phyloP scores from a whole-genome alignment of 768 basidiomycete genomes.

The Suillus brevipes region DNA sequence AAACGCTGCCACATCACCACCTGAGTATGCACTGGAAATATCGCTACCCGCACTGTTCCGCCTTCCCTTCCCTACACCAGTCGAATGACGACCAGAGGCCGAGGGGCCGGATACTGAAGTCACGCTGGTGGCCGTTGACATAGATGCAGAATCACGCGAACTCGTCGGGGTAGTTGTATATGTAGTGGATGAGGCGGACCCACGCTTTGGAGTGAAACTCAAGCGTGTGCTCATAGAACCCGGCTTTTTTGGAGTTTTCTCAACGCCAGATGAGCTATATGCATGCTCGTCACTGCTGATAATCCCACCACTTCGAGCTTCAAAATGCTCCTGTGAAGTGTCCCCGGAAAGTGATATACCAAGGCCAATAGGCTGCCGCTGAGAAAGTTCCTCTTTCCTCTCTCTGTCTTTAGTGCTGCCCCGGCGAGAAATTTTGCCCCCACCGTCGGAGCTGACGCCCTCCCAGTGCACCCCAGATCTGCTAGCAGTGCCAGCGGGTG shows the following conservation, averaged over 20 bases:
- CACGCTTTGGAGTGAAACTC: conserved; percentile 83
- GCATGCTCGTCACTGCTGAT: conserved; percentile 60
- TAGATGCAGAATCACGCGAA: conserved; percentile 84
- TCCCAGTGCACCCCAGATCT: conserved; percentile 67
- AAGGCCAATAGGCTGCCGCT: conserved; percentile 26
- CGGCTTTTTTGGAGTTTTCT: conserved; percentile 71
- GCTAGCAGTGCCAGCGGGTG: conserved; percentile 62
- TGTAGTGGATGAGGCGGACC: conserved; percentile 86
- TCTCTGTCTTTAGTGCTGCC: conserved; percentile 47
- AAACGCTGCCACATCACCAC: conserved; percentile 54
- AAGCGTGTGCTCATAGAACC: conserved; percentile 57
- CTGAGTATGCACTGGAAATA: conserved; percentile 71
- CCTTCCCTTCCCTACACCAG: conserved; percentile 54
- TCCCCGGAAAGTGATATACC: conserved; percentile 39
- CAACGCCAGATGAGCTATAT: conserved; percentile 43
- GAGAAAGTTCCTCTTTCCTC: conserved; percentile 33
- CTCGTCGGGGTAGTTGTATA: conserved; percentile 80
- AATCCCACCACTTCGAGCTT: conserved; percentile 43
- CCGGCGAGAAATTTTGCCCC: conserved; percentile 37
- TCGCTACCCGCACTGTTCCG: conserved; percentile 90
- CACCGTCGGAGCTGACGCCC: conserved; percentile 46
- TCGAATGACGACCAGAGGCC: conserved; percentile 71
- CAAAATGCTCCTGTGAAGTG: conserved; percentile 39
- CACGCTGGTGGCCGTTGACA: conserved; percentile 74
- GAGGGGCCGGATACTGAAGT: conserved; percentile 67